phyloP scores from a whole-genome alignment of 768 basidiomycete genomes.

The Lepiota brunneoincarnata region DNA sequence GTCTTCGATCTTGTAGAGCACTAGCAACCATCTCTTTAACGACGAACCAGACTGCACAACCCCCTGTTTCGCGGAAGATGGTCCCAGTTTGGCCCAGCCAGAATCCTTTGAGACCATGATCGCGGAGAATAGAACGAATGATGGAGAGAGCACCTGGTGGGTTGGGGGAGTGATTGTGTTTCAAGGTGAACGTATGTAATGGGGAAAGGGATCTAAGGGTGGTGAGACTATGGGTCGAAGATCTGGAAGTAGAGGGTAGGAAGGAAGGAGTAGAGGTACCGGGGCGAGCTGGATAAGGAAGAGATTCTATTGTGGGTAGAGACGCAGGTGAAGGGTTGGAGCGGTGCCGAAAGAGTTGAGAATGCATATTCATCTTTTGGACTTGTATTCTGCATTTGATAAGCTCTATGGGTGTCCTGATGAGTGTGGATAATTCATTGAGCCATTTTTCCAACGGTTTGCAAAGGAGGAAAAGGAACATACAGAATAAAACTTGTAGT shows the following conservation, averaged over 20 bases:
- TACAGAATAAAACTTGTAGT: constrained; percentile 87
- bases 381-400: constrained; percentile 39
- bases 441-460: neutral
- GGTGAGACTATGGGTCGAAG: neutral
- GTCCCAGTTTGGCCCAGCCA: constrained; percentile 90
- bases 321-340: constrained; percentile 81
- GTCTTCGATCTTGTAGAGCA: constrained; percentile 52
- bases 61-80: constrained; percentile 84
- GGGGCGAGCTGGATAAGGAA: neutral
- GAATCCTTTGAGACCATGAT: constrained; percentile 62
- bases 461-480: constrained; percentile 25
- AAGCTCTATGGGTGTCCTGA: constrained; percentile 34
- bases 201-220: neutral
- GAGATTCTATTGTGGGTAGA: neutral
- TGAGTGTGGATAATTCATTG: neutral
- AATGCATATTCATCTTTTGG: constrained; percentile 22
- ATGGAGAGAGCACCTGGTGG: constrained; percentile 73
- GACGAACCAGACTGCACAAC: constrained; percentile 83
- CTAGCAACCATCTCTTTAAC: constrained; percentile 77
- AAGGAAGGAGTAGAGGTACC: neutral
- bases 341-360: constrained; percentile 5
- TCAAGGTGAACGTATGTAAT: constrained; percentile 10
- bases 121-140: constrained; percentile 52
- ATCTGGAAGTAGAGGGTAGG: neutral
- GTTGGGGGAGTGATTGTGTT: constrained; percentile 17